Evolutionary conservation across 305 asterid species (phyloP), one percentile per base, ranked within the genome.

Genomic region (Coffea humblotiana): DNA sequence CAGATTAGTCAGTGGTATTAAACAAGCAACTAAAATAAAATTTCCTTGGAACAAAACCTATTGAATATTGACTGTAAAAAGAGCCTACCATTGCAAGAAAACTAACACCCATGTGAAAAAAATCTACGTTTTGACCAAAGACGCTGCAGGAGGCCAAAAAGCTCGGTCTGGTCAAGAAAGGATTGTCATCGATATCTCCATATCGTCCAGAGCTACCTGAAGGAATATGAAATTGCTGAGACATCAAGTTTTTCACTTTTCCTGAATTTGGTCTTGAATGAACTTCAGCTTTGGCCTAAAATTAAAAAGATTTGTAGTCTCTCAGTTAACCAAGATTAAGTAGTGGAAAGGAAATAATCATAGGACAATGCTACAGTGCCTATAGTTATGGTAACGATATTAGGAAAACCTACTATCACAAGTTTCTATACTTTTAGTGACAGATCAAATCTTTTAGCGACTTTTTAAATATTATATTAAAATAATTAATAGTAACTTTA

Each of bases 231-330:
- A 96, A 89, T 81, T 89, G 94, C 85, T 88, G 88, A 78, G 97
- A 92, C 98, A 92, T 94, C 84, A 92, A 68, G 72, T 86, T 90
- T 95, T 91, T 94, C 86, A 94, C 98, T 90, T 89, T 81, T 90
- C 97, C 86, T 90, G 94, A 82, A 92, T 92, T 86, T 88, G 92
- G 69, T 81, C 86, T 84, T 91, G 91, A 78, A 94, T 58, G 65
- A 76, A 84, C 90, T 88, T 89, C 95, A 94, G 84, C 90, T 91
- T 94, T 27, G 99, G 98, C 89, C 98, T 93, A 79, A 75, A 81
- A 8, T 18, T 23, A 37, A 58, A 10, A 45, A 15, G n/a, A 14
- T 9, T 49, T 25, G 29, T 32, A 47, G 32, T 27, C 71, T 29
- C 47, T 66, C 18, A 66, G 18, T 21, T 14, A 54, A 14, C 18